These are phyloP conservation scores for Rhizopus delemar DNA, from an alignment of 371 early-diverging fungal species.

Conservation along the genomic window DNA sequence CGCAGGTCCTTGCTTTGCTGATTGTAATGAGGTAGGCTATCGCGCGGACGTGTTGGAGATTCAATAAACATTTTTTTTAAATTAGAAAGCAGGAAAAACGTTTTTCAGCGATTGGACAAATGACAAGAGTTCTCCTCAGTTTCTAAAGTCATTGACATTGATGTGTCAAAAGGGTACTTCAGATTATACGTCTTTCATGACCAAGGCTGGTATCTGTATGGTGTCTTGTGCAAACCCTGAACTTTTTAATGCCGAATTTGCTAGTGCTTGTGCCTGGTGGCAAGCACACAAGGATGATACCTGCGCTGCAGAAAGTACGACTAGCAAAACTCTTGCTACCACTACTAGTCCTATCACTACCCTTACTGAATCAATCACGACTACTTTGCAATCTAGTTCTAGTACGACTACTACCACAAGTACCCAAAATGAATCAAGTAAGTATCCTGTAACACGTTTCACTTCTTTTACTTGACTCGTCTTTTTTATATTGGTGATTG, in stretches of 20 bases:
- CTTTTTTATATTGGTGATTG: no score
- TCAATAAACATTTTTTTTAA: neutral
- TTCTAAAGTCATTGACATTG: conserved; percentile 30
- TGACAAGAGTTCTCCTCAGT: conserved; percentile 31
- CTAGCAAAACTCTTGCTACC: neutral
- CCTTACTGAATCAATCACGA: neutral
- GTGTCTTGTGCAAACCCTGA: conserved; percentile 27
- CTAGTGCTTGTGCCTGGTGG: conserved; percentile 27
- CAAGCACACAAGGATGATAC: conserved; percentile 23
- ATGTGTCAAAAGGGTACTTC: conserved; percentile 27
- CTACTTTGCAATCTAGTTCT: neutral
- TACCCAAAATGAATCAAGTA: neutral
- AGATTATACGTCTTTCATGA: conserved; percentile 36
- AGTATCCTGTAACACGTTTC: no score
- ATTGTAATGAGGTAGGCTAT: conserved; percentile 37
- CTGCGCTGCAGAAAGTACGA: conserved; percentile 3
- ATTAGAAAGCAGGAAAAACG: conserved; percentile 13
- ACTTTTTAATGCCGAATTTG: conserved; percentile 19
- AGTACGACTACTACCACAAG: neutral
- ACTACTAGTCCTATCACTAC: neutral
- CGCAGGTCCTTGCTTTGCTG: conserved; percentile 30
- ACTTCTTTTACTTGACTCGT: no score
- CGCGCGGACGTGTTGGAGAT: no score
- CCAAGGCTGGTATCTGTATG: conserved; percentile 40
- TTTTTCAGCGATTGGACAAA: conserved; percentile 23